phyloP scores from a whole-genome alignment of 1,139 yeast species.

The Geotrichum restrictum region DNA sequence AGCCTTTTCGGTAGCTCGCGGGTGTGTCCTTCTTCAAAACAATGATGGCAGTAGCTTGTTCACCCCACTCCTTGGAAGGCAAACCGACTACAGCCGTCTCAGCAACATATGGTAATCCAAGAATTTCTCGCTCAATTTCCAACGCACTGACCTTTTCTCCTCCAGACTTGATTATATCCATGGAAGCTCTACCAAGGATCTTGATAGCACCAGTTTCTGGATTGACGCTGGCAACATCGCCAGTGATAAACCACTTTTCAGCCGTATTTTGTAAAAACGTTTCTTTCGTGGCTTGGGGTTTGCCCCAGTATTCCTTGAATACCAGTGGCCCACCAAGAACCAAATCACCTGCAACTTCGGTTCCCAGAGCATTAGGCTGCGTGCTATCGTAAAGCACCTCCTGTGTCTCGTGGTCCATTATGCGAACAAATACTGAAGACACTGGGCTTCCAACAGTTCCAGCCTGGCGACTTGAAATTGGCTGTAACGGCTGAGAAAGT shows the following conservation, averaged over 20 bases:
- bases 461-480: constrained; percentile 27
- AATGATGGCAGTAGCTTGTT: constrained; percentile 38
- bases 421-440: constrained; percentile 36
- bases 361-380: constrained; percentile 13
- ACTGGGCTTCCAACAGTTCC: constrained; percentile 40
- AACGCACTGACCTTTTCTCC: constrained; percentile 41
- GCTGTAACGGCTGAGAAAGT: constrained; percentile 37
- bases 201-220: constrained; percentile 31
- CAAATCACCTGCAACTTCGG: constrained; percentile 35
- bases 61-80: constrained; percentile 39
- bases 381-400: constrained; percentile 27
- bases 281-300: constrained; percentile 36
- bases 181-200: constrained; percentile 39
- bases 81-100: constrained; percentile 40
- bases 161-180: constrained; percentile 41
- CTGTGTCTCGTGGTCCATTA: constrained; percentile 31
- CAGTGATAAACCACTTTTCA: constrained; percentile 39
- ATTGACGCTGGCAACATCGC: constrained; percentile 39
- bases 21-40: constrained; percentile 27
- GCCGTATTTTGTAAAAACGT: constrained; percentile 29
- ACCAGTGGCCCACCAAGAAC: constrained; percentile 37
- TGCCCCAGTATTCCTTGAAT: constrained; percentile 37
- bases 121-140: constrained; percentile 40
- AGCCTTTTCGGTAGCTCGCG: constrained; percentile 13
- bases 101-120: constrained; percentile 32